A percentile compares a stretch with the other conserved stretches of the same genome.
These are phyloP conservation scores for Vinca minor DNA, from an alignment of 257 asterid species.

Conservation along the genomic window DNA sequence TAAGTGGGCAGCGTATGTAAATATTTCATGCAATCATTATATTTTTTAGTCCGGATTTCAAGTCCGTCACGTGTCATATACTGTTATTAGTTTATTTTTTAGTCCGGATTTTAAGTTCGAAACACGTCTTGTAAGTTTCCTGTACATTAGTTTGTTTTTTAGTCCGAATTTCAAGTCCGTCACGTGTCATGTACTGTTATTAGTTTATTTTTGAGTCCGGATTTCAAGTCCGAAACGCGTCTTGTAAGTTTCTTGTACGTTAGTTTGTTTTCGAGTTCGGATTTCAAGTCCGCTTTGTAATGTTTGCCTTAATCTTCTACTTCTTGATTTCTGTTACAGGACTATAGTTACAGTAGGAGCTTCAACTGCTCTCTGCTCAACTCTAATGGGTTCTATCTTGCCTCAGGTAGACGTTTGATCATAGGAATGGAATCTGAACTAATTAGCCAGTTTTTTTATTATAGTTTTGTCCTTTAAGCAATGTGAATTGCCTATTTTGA, in stretches of 20 bases:
- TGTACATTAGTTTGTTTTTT: neutral
- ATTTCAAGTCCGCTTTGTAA: too few relatives aligned
- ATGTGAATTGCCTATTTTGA: neutral
- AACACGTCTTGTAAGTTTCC: conserved; percentile 9
- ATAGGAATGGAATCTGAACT: neutral
- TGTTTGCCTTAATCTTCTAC: neutral
- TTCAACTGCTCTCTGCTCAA: conserved; percentile 88
- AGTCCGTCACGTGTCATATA: too few relatives aligned
- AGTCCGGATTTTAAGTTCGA: too few relatives aligned
- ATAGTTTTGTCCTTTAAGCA: neutral
- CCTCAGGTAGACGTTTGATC: conserved; percentile 62
- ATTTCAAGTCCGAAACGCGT: too few relatives aligned
- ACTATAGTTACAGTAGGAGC: conserved; percentile 74
- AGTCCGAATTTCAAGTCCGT: too few relatives aligned
- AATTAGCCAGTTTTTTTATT: neutral
- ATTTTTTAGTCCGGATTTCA: too few relatives aligned
- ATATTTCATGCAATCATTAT: conserved; percentile 6
- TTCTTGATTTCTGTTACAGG: conserved; percentile 30
- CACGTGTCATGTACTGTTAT: too few relatives aligned
- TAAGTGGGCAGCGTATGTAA: conserved; percentile 91
- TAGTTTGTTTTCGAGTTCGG: too few relatives aligned
- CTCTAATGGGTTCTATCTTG: conserved; percentile 86
- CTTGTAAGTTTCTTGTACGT: too few relatives aligned
- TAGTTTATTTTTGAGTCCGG: too few relatives aligned
- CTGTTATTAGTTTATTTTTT: too few relatives aligned